Evolutionary conservation across 371 early-diverging fungal genomes (phyloP), one percentile per base, ranked within the genome.

Genomic region (Mortierella sp.): DNA sequence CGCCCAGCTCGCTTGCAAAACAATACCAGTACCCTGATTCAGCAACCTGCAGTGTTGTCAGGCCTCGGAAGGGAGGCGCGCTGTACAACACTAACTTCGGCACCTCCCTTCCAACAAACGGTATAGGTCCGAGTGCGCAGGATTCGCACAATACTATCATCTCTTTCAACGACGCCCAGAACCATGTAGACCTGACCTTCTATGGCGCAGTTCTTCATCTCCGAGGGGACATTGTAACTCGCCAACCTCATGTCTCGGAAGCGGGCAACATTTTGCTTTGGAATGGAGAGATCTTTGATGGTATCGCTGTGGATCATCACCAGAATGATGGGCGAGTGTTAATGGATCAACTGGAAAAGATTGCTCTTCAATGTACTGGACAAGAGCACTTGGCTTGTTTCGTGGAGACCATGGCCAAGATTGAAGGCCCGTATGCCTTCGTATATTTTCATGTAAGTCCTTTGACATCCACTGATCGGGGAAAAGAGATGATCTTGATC

Each of bases 271-370:
- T 90, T 5, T 72, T 95, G 12, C 87, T 91, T 67, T 94, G 91
- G 92, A 94, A 94, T 64, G 94, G 94, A 28, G 94, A 94, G 63
- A 82, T 92, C n/a, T 94, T 92, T 83, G 86, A 82, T 57, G 94
- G 92, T 1, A 69, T 92, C 5, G 61, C 80, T 19, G 86, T 91
- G 49, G 62, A 55, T 48, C 66, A 62, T 34, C 66, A 78, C 50
- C 44, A 82, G 31, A 91, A 90, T 71, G 92, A 91, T 54, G 88
- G 90, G 0, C 31, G 67, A 1, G 63, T 81, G 1, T 61, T 91
- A 28, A 82, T 89, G 77, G 60, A 70, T 31, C 56, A 60, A 12
- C 54, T 90, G 41, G 79, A 81, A 54, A 45, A 41, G 8, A 57
- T 68, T 17, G 71, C 78, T 19, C 27, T 8, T 0, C 46, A 71